These are phyloP conservation scores for Xylaria sp. DNA, from an alignment of 2,329 filamentous ascomycete genomes.

Conservation along the genomic window DNA sequence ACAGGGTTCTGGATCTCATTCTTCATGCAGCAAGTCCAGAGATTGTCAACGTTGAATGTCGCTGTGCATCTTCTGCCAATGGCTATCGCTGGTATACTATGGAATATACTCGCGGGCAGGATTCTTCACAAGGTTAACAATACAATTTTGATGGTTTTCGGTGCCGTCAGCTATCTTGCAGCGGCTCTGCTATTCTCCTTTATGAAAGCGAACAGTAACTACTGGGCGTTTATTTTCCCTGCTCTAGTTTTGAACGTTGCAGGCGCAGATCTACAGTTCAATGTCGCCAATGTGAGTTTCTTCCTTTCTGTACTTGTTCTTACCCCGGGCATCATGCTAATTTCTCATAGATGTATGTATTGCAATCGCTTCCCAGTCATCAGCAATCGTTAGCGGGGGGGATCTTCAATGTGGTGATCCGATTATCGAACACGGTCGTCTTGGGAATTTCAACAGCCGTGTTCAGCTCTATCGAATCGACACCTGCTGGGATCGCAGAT, in stretches of 20 bases:
- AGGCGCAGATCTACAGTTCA: slow-evolving; percentile 76
- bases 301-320: background rate
- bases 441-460: slow-evolving; percentile 72
- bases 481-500: slow-evolving; percentile 51
- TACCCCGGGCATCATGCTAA: slow-evolving; percentile 30
- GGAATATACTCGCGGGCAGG: slow-evolving; percentile 71
- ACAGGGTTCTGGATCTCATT: slow-evolving; percentile 72
- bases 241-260: slow-evolving; percentile 69
- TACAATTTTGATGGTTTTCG: slow-evolving; percentile 66
- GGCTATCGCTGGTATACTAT: slow-evolving; percentile 70
- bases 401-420: slow-evolving; percentile 74
- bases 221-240: slow-evolving; percentile 75
- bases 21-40: slow-evolving; percentile 70
- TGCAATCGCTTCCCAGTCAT: slow-evolving; percentile 70
- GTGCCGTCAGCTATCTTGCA: slow-evolving; percentile 54
- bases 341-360: slow-evolving; percentile 70
- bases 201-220: slow-evolving; percentile 64
- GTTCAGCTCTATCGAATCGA: slow-evolving; percentile 61
- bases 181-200: slow-evolving; percentile 65
- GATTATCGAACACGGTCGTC: slow-evolving; percentile 68
- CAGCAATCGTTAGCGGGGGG: slow-evolving; percentile 75
- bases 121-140: slow-evolving; percentile 73
- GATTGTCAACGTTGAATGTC: slow-evolving; percentile 65
- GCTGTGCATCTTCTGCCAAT: slow-evolving; percentile 74
- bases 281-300: slow-evolving; percentile 71